Base-by-base conservation (phyloP, 2,329 filamentous ascomycete genomes). In the Phaeosphaeria sp. region DNA sequence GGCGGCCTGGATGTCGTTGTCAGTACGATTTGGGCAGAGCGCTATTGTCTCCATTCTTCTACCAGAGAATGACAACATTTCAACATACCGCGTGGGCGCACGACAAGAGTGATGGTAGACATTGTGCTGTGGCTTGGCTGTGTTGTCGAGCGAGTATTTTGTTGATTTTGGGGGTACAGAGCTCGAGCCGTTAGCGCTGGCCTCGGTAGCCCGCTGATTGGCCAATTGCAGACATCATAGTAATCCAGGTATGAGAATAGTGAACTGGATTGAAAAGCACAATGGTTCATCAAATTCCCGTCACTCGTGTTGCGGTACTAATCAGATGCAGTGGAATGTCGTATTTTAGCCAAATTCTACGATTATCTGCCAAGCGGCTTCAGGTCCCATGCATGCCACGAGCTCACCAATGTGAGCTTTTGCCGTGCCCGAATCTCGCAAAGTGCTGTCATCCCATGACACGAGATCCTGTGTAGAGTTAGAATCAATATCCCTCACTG, bases 351-450 rank as follows among this genome's bases (percentile, higher is more conserved):
- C 64, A 50, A 90, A 84, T 66, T 89, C 84, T 15, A 92, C 75
- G 43, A 87, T 85, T 18, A 90, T 78, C 51, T 82, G 78, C 20
- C 75, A 77, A 46, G 86, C 80, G 49, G 89, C 72, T 44, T 89
- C 85, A 1, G 83, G 80, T 0, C 90, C 90, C 46, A 92, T 74
- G 11, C 85, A 85, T 3, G 89, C 88, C 3, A 88, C 84, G 50
- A 92, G 72, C 62, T 92, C 89, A 1, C 87, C 89, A 56, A 93
- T 82, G 36, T 83, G 81, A 0, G 85, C 83, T 69, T 89, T 90
- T 33, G 90, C 74, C 1, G 81, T 82, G 5, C 77, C 74, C 18
- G 79, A 74, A 49, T 87, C 80, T 13, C 76, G 72, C 2, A 90
- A 75, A 33, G 78, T 76, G 47, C 84, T 81, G 1, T 77, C 70